phyloP scores from a whole-genome alignment of 2,329 filamentous ascomycete species.

The Neofusicoccum kwambonambiense region DNA sequence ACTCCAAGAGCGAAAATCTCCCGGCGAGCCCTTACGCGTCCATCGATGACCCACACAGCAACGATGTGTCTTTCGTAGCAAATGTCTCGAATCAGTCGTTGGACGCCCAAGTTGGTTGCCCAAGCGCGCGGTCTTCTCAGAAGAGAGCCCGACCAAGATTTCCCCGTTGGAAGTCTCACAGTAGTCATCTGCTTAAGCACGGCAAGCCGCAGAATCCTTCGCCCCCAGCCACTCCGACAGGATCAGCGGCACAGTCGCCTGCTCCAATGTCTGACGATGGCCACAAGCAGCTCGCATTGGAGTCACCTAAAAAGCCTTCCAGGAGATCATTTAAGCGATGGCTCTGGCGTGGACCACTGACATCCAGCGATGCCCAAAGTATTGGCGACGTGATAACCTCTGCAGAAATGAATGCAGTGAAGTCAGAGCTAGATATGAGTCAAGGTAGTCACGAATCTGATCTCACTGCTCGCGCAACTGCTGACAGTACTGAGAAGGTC shows the following conservation, averaged over 20 bases:
- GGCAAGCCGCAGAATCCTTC: background rate
- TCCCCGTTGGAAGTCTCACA: background rate
- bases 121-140: background rate
- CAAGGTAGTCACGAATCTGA: background rate
- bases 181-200: background rate
- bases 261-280: background rate
- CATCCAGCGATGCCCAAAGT: constrained; percentile 3
- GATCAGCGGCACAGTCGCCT: background rate
- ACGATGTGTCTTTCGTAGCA: background rate
- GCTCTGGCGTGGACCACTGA: background rate
- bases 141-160: background rate
- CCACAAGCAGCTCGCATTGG: background rate
- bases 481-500: background rate
- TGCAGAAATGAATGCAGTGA: background rate
- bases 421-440: background rate
- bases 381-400: constrained; percentile 1
- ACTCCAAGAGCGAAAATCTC: background rate
- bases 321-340: constrained; percentile 7
- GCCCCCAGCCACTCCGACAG: background rate
- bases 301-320: background rate
- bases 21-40: background rate
- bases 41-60: background rate
- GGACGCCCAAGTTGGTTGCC: background rate
- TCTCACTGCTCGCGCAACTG: background rate
- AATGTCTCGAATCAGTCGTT: background rate